phyloP scores from a whole-genome alignment of 305 asterid species.

The Fraxinus paxiana region DNA sequence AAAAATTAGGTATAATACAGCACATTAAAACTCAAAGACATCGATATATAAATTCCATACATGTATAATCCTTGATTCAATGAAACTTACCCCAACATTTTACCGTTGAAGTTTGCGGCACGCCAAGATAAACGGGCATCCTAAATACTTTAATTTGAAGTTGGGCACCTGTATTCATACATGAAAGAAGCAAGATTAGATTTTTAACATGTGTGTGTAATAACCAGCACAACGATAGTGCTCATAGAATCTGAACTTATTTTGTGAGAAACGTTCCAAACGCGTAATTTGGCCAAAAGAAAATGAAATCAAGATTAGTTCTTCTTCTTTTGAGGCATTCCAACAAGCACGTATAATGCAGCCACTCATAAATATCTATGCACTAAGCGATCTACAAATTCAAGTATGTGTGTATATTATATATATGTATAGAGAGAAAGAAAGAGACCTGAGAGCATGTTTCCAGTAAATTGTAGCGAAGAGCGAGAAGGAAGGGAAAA shows the following conservation, averaged over 20 bases:
- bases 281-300: not conserved
- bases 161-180: constrained; percentile 27
- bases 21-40: not conserved
- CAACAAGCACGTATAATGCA: constrained; percentile 29
- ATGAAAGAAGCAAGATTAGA: constrained; percentile 14
- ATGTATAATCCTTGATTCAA: not conserved
- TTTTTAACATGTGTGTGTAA: not conserved
- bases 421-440: not conserved
- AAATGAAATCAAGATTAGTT: not conserved
- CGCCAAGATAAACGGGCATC: constrained; percentile 32
- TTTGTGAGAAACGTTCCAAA: not conserved
- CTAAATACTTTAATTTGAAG: constrained; percentile 15
- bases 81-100: not conserved
- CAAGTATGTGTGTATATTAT: not conserved
- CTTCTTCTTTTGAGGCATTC: constrained; percentile 22
- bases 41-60: not conserved
- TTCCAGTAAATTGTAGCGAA: not conserved
- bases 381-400: not conserved
- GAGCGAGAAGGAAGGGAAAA: not conserved
- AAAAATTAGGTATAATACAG: not conserved
- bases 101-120: not conserved
- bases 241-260: not conserved
- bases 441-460: not conserved
- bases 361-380: not conserved
- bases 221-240: not conserved